A percentile compares a stretch with the other conserved stretches of the same genome.
phyloP scores from a whole-genome alignment of 768 basidiomycete genomes.

The Clitopilus hobsonii region DNA sequence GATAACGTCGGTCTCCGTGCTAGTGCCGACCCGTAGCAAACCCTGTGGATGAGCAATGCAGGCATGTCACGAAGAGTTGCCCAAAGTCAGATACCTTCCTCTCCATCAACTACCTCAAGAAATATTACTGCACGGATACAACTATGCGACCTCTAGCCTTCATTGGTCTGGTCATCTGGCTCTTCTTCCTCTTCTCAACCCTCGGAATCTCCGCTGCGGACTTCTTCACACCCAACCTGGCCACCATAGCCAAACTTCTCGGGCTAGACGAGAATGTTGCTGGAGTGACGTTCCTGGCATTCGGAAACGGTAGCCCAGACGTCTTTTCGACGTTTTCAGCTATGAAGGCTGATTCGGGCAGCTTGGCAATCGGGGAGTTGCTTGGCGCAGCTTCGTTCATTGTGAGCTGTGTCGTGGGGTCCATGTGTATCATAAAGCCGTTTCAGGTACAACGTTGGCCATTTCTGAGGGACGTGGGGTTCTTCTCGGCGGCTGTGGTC shows the following conservation, averaged over 20 bases:
- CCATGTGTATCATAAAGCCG: slow-evolving; percentile 96
- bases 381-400: slow-evolving; percentile 96
- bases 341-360: slow-evolving; percentile 79
- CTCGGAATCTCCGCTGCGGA: slow-evolving; percentile 94
- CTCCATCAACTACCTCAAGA: slow-evolving; percentile 60
- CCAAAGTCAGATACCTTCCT: slow-evolving; percentile 58
- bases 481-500: slow-evolving; percentile 83
- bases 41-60: slow-evolving; percentile 54
- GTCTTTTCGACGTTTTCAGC: slow-evolving; percentile 95
- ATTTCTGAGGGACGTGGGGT: slow-evolving; percentile 92
- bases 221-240: slow-evolving; percentile 96
- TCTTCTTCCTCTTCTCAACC: slow-evolving; percentile 90
- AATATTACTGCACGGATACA: slow-evolving; percentile 65
- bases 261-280: slow-evolving; percentile 91
- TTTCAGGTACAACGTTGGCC: slow-evolving; percentile 78
- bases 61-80: slow-evolving; percentile 57
- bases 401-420: slow-evolving; percentile 91
- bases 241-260: slow-evolving; percentile 80
- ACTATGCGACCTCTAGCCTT: slow-evolving; percentile 58
- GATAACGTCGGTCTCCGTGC: background rate
- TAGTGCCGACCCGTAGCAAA: slow-evolving; percentile 67
- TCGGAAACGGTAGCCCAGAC: slow-evolving; percentile 96
- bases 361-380: slow-evolving; percentile 91
- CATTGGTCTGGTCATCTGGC: slow-evolving; percentile 66
- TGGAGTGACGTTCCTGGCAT: slow-evolving; percentile 94